Base-by-base conservation (phyloP, 345 rosid genomes). In the Eucalyptus microcorys region DNA sequence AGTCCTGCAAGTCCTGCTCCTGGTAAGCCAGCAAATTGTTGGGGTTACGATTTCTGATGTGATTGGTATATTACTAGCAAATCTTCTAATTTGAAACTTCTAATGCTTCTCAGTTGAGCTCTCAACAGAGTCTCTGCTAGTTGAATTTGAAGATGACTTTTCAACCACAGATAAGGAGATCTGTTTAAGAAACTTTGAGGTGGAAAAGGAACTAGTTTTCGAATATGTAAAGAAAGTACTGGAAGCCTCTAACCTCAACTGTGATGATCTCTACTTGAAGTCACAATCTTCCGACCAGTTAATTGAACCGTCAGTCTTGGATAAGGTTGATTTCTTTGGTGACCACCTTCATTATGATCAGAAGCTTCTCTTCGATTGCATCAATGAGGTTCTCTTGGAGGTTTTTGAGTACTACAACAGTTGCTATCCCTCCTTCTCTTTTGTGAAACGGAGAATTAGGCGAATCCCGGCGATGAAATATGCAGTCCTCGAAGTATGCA, bases 351-450 rank as follows among this genome's bases (percentile, higher is more conserved):
- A 96, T 91, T 71, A 14, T n/a, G 94, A 92, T 49, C 90, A 92
- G 87, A 91, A 92, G 86, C 95, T 96, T 80, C 94, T 97, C 84
- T 95, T 95, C 45, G 96, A 97, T 91, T 94, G 96, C 88, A 93
- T 95, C 87, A 95, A 95, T 16, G 99, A 98, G 90, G 96, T 93
- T 92, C 96, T 98, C 68, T 68, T 91, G 91, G 97, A 95, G 91
- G 88, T 95, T 61, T 94, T 94, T 68, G 93, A 88, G 34, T 89
- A 91, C 87, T 89, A 91, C 68, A 86, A 88, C 42, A 93, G 95
- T 91, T 92, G 92, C 91, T 94, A 76, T 24, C 45, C 94, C 32
- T 95, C 95, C 24, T 93, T 95, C 91, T 92, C 94, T 64, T 94
- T 94, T 87, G 85, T 89, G 52, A 94, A 93, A 91, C 94, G 93